phyloP scores from a whole-genome alignment of 441 rosid genomes.

The Dalechampia spathulata region DNA sequence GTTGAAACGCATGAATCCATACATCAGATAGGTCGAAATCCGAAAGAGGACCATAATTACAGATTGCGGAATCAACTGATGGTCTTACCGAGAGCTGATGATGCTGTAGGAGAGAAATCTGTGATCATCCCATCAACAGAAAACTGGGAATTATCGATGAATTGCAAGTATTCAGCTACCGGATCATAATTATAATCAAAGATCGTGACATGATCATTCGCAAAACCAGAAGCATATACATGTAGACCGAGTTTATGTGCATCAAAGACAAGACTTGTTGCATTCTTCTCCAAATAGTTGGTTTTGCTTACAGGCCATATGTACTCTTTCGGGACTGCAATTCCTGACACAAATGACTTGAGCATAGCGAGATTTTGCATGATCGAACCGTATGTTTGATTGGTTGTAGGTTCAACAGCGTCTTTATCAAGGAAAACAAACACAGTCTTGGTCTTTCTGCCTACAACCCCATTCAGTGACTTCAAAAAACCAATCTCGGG shows the following conservation, averaged over 20 bases:
- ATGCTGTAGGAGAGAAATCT: constrained; percentile 79
- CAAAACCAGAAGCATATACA: constrained; percentile 71
- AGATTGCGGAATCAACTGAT: background rate
- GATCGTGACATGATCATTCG: constrained; percentile 48
- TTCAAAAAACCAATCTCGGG: constrained; percentile 78
- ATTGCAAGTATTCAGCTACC: constrained; percentile 53
- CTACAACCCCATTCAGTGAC: constrained; percentile 35
- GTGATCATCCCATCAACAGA: constrained; percentile 76
- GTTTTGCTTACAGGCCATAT: constrained; percentile 48
- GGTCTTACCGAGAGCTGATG: constrained; percentile 56
- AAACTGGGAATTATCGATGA: constrained; percentile 46
- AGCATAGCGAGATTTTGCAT: constrained; percentile 43
- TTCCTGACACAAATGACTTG: constrained; percentile 63
- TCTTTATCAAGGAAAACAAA: constrained; percentile 40
- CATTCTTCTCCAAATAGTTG: constrained; percentile 36
- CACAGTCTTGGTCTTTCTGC: constrained; percentile 44
- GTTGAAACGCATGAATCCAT: too few species aligned
- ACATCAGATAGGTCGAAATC: too few species aligned
- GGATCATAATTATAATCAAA: constrained; percentile 75
- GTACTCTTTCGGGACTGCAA: constrained; percentile 69
- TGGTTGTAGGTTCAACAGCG: constrained; percentile 62
- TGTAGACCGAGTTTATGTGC: constrained; percentile 70
- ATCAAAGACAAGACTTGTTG: constrained; percentile 59
- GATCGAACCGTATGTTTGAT: constrained; percentile 42
- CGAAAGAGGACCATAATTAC: background rate